Evolutionary conservation across 1,284 basidiomycete genomes (phyloP).

Genomic region (Mycocalia duriaeana): DNA sequence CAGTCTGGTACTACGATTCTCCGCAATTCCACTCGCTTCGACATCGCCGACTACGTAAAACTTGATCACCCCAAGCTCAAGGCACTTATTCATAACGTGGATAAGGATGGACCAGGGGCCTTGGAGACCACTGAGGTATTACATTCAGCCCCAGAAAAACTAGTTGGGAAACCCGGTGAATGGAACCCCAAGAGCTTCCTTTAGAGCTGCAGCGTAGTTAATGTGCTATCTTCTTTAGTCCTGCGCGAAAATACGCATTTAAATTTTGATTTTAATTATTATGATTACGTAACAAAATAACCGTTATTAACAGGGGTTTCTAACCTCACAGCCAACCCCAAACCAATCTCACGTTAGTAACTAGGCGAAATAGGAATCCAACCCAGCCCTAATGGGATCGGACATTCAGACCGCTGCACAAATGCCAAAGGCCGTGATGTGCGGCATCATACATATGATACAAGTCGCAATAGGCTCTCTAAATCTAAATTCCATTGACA

Average conservation of each 20-base stretch:
- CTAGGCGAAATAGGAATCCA: neutral
- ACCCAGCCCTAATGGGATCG: too few relatives aligned
- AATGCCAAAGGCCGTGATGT: too few relatives aligned
- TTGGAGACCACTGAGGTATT: too few relatives aligned
- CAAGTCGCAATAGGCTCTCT: too few relatives aligned
- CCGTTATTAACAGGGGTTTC: neutral
- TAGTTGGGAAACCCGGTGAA: neutral
- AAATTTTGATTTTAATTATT: neutral
- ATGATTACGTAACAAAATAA: neutral
- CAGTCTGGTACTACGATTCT: neutral
- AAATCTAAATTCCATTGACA: too few relatives aligned
- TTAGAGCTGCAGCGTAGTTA: neutral
- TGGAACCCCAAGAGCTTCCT: neutral
- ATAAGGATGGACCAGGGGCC: neutral
- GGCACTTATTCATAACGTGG: neutral
- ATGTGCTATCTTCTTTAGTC: neutral
- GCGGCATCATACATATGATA: too few relatives aligned
- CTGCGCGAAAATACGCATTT: neutral
- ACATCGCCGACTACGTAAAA: constrained; percentile 10
- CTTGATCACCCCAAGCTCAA: constrained; percentile 3
- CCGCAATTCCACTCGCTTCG: constrained; percentile 6
- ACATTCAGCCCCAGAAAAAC: neutral
- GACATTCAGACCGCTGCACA: too few relatives aligned
- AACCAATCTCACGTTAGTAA: neutral
- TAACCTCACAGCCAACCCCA: neutral